phyloP scores from a whole-genome alignment of 1,139 yeast genomes.

The Zhuliangozyma parablackwelliae region DNA sequence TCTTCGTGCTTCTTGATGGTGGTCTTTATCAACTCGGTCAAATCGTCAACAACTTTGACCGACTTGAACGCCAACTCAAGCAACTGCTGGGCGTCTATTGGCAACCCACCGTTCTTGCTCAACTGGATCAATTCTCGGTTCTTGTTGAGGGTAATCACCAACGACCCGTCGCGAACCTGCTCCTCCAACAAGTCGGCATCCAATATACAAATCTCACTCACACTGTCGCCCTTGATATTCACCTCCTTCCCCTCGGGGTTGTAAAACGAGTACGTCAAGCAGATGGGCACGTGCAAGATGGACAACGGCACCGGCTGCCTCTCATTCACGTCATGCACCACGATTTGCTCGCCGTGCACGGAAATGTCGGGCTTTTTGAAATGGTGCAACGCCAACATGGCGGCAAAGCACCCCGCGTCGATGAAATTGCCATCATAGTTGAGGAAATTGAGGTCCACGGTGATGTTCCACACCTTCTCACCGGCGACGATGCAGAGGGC shows the following conservation, averaged over 20 bases:
- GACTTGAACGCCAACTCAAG: conserved; percentile 71
- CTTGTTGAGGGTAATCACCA: conserved; percentile 83
- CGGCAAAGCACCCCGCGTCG: conserved; percentile 88
- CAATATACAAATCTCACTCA: conserved; percentile 57
- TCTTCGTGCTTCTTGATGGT: conserved; percentile 54
- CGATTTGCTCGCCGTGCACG: conserved; percentile 53
- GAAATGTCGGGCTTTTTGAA: conserved; percentile 81
- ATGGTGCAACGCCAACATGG: conserved; percentile 79
- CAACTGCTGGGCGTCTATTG: conserved; percentile 69
- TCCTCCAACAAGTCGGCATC: conserved; percentile 84
- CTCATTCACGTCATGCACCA: conserved; percentile 68
- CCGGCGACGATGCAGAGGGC: conserved; percentile 90
- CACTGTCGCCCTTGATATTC: conserved; percentile 61
- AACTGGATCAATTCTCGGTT: conserved; percentile 89
- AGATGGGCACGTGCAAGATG: conserved; percentile 82
- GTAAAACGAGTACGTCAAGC: conserved; percentile 85
- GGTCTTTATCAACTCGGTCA: conserved; percentile 61
- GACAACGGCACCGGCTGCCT: conserved; percentile 85
- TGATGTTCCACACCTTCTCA: conserved; percentile 79
- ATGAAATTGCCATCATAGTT: conserved; percentile 90
- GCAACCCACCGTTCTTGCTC: conserved; percentile 85
- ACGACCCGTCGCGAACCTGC: conserved; percentile 65
- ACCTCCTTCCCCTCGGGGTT: conserved; percentile 56
- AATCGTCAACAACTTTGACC: conserved; percentile 52
- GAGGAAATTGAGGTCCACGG: conserved; percentile 85